Base-by-base conservation (phyloP, 192 early-diverging fungal genomes). In the Pilaira anomala region DNA sequence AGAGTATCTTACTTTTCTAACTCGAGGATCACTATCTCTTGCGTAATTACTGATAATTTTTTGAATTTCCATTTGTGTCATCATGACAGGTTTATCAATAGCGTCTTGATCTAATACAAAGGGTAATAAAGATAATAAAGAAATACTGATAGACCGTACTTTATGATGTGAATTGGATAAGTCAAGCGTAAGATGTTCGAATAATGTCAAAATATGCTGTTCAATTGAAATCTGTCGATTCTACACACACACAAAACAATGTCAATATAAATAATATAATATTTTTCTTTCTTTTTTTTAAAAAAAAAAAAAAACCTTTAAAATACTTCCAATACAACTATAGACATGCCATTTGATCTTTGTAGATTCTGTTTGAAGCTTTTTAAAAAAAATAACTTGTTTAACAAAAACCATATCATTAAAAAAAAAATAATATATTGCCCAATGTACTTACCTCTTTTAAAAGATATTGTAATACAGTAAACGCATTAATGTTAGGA, bases 21-120 rank as follows among this genome's bases (percentile, higher is more conserved):
- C 80, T 49, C 78, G 63, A 8, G 80, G 78, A 55, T 80, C 80
- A 14, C 67, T 65, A 55, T 85, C 80, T 0, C 65, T 64, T 3
- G 73, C 77, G 58, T 76, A 82, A 39, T 75, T 78, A 46, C 71
- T 77, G 21, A 85, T 75, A 3, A 81, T 73, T 13, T 69, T 64
- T 40, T 82, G 83, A 18, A 79, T 60, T 30, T 85, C 77, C 19
- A 68, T 49, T 22, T 67, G 62, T 14, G 67, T 72, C 36, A 79
- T 53, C 33, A 36, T 36, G 2, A 9, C 11, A 1, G 33, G 33
- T 36, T 36, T 36, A 36, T 36, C 33, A 9, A 36, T 36, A 36
- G 33, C 33, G 33, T 55, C 39, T 13, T 25, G 39, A 9, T 46
- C 62, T 6, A 79, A 48, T 1, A 79, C 55, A 3, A 73, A 73